Evolutionary conservation across 2,329 filamentous ascomycete species (phyloP), one percentile per base, ranked within the genome.

Genomic region (Botrytis medusae): DNA sequence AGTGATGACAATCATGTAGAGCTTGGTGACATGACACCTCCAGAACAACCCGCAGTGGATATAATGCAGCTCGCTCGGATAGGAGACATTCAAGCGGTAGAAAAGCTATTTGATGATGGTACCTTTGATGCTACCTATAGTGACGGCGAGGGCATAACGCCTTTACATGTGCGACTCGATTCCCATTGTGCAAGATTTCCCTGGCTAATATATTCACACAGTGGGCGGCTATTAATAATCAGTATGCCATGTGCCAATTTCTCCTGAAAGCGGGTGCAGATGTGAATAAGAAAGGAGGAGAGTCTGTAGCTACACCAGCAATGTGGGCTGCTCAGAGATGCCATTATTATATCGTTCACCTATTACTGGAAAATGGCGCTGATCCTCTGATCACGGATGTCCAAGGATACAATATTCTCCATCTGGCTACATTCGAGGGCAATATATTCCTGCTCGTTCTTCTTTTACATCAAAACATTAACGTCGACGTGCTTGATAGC

Each of bases 141-240:
- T 72, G 96, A 99, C 81, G 92, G 93, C 72, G 94, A 99, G 83
- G 94, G 94, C 80, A 98, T 99, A 81, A 98, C 95, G 59, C 94
- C 96, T 75, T 84, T 99, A 83, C 96, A 98, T 86, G 95, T 98
- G 87, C 79, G 88, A 85, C 20, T 51, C 54, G 40, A 64, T 34
- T 57, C 22, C 60, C 29, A 51, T 70, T 32, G 34, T 42, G 32
- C 32, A 59, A 62, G 34, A 63, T 54, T 37, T 10, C 37, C 22
- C 44, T n/a, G 1, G 46, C 72, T 73, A 73, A 73, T 34, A 4
- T 29, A 37, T 29, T 54, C n/a, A 70, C 9, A 69, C 81, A 99
- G 94, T 99, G 96, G 96, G 96, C 96, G 64, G 94, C 97, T 54
- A 98, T 99, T 82, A 99, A 99, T 85, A 98, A 98, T 81, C 96